These are phyloP conservation scores for Beauveria pseudobassiana DNA, from an alignment of 2,329 filamentous ascomycete genomes.

Conservation along the genomic window DNA sequence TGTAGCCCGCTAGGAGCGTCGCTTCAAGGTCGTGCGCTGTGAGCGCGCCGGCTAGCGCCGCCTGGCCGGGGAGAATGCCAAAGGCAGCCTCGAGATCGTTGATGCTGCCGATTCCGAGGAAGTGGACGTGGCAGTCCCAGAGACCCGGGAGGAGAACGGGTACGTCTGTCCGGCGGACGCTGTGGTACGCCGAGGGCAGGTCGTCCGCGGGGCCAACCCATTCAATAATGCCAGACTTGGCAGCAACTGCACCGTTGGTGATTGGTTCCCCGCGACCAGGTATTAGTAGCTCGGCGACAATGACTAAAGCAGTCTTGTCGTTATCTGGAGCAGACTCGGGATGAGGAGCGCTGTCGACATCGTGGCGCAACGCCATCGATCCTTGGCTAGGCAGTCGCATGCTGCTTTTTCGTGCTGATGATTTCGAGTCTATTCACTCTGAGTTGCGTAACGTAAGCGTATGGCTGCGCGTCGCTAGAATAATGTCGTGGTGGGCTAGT, in stretches of 20 bases:
- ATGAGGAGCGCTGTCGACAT: neutral
- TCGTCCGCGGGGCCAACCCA: conserved; percentile 28
- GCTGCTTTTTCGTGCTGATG: neutral
- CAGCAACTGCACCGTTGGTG: conserved; percentile 29
- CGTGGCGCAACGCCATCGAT: neutral
- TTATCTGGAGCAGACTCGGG: neutral
- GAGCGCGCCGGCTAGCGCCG: conserved; percentile 31
- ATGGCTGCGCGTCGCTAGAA: neutral
- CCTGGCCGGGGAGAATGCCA: conserved; percentile 18
- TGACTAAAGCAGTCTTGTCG: conserved; percentile 11
- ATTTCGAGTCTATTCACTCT: neutral
- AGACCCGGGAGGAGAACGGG: conserved; percentile 40
- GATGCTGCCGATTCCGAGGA: conserved; percentile 20
- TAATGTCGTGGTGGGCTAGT: neutral
- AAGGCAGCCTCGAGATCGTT: conserved; percentile 16
- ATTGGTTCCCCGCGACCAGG: conserved; percentile 38
- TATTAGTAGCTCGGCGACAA: conserved; percentile 33
- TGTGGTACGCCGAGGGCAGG: conserved; percentile 25
- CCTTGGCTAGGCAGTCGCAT: neutral
- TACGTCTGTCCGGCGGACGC: conserved; percentile 24
- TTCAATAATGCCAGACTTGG: conserved; percentile 31
- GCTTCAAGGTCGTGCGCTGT: conserved; percentile 31
- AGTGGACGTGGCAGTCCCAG: conserved; percentile 44
- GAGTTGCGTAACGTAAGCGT: neutral
- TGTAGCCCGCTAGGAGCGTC: conserved; percentile 40